Evolutionary conservation across 208 protist genomes (phyloP).

Genomic region (Angomonas deanei): DNA sequence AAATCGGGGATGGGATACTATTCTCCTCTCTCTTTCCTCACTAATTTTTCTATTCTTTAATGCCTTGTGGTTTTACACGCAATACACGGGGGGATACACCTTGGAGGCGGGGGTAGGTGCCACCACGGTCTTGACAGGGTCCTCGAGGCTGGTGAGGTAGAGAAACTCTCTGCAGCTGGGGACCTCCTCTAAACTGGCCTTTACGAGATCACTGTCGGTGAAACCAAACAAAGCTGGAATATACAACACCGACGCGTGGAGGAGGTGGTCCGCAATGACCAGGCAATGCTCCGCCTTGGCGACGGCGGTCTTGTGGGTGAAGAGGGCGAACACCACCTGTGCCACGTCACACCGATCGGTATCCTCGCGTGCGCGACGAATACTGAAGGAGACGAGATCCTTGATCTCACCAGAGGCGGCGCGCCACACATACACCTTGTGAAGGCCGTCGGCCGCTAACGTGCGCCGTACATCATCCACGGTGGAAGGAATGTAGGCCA

Average conservation of each 20-base stretch:
- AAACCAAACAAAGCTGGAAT: slow-evolving; percentile 74
- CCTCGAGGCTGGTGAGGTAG: slow-evolving; percentile 31
- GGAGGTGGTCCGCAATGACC: slow-evolving; percentile 37
- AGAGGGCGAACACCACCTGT: slow-evolving; percentile 62
- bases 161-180: slow-evolving; percentile 44
- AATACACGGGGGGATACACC: slow-evolving; percentile 45
- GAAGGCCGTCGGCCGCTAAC: slow-evolving; percentile 27
- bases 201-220: slow-evolving; percentile 74
- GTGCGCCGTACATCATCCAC: slow-evolving; percentile 29
- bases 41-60: slow-evolving; percentile 5
- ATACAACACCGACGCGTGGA: slow-evolving; percentile 48
- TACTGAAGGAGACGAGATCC: slow-evolving; percentile 66
- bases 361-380: slow-evolving; percentile 17
- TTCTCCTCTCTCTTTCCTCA: background rate
- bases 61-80: slow-evolving; percentile 19
- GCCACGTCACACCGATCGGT: slow-evolving; percentile 5
- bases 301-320: slow-evolving; percentile 41
- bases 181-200: slow-evolving; percentile 75
- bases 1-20: too few relatives aligned
- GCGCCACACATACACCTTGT: slow-evolving; percentile 22
- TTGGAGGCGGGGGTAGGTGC: slow-evolving; percentile 44
- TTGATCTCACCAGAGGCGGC: slow-evolving; percentile 20
- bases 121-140: slow-evolving; percentile 16
- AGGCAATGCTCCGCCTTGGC: slow-evolving; percentile 66
- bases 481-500: slow-evolving; percentile 38